phyloP scores from a whole-genome alignment of 169 alveolate genomes.

The Neospora caninum region DNA sequence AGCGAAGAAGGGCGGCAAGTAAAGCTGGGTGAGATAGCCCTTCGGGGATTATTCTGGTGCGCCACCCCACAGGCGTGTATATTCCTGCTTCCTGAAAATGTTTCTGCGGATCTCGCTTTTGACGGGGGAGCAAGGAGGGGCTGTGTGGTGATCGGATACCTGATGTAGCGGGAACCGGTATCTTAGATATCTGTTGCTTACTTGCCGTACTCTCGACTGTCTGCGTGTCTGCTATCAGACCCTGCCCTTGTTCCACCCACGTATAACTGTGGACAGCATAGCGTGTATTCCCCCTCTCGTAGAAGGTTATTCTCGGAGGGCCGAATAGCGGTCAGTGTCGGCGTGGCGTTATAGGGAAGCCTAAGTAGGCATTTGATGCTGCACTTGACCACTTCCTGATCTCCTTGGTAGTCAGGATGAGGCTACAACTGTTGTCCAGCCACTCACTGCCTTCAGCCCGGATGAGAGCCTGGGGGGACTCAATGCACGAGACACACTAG shows the following conservation, averaged over 20 bases:
- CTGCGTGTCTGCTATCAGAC: not conserved
- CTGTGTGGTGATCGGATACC: not conserved
- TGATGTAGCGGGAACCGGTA: not conserved
- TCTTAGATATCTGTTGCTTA: not conserved
- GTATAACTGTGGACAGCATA: not conserved
- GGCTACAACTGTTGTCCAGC: not conserved
- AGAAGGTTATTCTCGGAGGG: not conserved
- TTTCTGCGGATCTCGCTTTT: not conserved
- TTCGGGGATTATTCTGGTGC: no score
- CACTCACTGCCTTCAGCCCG: not conserved
- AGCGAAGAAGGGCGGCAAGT: constrained; percentile 26
- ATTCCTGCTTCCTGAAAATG: not conserved
- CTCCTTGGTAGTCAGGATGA: not conserved
- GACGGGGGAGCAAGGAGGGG: not conserved
- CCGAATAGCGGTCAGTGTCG: not conserved
- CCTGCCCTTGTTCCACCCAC: not conserved
- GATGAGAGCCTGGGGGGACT: no score
- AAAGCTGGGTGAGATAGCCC: not conserved
- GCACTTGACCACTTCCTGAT: not conserved
- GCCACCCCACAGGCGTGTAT: not conserved
- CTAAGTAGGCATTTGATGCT: not conserved
- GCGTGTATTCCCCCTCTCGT: not conserved
- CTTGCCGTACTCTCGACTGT: not conserved
- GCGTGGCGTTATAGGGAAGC: not conserved
- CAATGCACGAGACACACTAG: no score